Percentiles rank a stretch among this genome's conserved stretches.
Evolutionary conservation across 768 basidiomycete species (phyloP).

Genomic region (Albatrellus ellisii): DNA sequence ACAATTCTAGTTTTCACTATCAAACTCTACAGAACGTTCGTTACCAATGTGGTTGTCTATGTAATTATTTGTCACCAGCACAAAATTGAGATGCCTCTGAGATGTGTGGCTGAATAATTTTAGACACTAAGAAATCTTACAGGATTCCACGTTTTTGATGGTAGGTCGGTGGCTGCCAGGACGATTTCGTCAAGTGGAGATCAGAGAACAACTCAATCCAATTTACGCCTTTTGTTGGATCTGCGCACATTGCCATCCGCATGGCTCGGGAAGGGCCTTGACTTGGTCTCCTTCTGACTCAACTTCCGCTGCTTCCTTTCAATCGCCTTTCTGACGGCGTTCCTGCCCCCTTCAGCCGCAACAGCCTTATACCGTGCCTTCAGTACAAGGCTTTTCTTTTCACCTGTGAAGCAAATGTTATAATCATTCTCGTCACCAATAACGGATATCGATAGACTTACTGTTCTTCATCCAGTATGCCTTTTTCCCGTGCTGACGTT

Average conservation of each 20-base stretch:
- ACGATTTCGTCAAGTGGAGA: neutral
- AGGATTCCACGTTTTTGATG: neutral
- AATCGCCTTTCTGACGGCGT: slow-evolving; percentile 76
- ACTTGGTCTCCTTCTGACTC: slow-evolving; percentile 81
- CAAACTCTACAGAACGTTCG: too few relatives aligned
- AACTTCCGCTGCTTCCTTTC: slow-evolving; percentile 85
- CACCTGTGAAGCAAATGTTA: slow-evolving; percentile 33
- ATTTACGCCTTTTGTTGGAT: too few relatives aligned
- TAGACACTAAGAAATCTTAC: too few relatives aligned
- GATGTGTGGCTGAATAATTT: too few relatives aligned
- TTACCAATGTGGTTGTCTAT: too few relatives aligned
- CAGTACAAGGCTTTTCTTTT: slow-evolving; percentile 60
- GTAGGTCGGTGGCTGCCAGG: neutral
- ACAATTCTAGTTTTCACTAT: too few relatives aligned
- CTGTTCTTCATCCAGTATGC: slow-evolving; percentile 80
- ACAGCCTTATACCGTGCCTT: slow-evolving; percentile 73
- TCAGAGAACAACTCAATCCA: too few relatives aligned
- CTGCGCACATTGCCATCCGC: neutral
- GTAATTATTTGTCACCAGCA: too few relatives aligned
- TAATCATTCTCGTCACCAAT: too few relatives aligned
- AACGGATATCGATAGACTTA: slow-evolving; percentile 24
- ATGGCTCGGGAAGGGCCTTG: slow-evolving; percentile 44
- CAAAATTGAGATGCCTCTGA: too few relatives aligned
- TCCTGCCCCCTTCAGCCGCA: slow-evolving; percentile 60
- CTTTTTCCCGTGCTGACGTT: slow-evolving; percentile 63